Conservation (phyloP, 2,329 filamentous ascomycete species). For the Scopulariopsis brevicaulis region DNA sequence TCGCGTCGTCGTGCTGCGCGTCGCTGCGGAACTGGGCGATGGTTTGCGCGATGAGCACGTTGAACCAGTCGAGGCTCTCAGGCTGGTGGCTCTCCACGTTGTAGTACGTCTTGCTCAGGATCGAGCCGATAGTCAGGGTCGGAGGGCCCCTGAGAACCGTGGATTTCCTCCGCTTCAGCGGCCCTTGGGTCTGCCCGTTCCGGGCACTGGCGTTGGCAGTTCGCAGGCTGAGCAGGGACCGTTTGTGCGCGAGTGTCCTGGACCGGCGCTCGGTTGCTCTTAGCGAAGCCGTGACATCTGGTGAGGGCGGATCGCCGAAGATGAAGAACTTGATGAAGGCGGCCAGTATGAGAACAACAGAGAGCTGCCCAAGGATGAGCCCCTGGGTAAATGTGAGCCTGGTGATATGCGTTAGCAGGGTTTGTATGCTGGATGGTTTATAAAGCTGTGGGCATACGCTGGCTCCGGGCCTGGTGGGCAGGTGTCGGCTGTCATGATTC, state of each 20-base stretch:
- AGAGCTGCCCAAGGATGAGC: conserved; percentile 85
- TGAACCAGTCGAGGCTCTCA: conserved; percentile 97
- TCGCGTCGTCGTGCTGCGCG: conserved; percentile 82
- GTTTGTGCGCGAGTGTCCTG: conserved; percentile 64
- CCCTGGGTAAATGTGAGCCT: conserved; percentile 90
- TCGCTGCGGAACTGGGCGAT: conserved; percentile 92
- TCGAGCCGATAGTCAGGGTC: conserved; percentile 79
- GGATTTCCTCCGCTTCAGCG: conserved; percentile 53
- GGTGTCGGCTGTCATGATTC: conserved; percentile 24
- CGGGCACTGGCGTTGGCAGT: conserved; percentile 13
- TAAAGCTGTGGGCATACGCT: conserved; percentile 23
- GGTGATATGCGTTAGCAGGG: conserved; percentile 3
- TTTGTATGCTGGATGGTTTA: not conserved
- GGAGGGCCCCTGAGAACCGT: conserved; percentile 63
- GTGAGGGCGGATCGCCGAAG: conserved; percentile 82
- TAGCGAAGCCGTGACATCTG: conserved; percentile 67
- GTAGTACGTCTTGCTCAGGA: conserved; percentile 95
- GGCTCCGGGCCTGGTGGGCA: conserved; percentile 31
- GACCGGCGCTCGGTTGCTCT: conserved; percentile 65
- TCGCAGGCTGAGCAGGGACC: conserved; percentile 56
- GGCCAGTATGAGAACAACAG: conserved; percentile 79
- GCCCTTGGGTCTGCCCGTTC: conserved; percentile 22
- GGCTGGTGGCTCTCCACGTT: conserved; percentile 92
- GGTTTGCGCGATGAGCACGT: conserved; percentile 90
- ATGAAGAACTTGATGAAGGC: conserved; percentile 99